phyloP scores from a whole-genome alignment of 352 stramenopile genomes.

The Phytophthora syringae region DNA sequence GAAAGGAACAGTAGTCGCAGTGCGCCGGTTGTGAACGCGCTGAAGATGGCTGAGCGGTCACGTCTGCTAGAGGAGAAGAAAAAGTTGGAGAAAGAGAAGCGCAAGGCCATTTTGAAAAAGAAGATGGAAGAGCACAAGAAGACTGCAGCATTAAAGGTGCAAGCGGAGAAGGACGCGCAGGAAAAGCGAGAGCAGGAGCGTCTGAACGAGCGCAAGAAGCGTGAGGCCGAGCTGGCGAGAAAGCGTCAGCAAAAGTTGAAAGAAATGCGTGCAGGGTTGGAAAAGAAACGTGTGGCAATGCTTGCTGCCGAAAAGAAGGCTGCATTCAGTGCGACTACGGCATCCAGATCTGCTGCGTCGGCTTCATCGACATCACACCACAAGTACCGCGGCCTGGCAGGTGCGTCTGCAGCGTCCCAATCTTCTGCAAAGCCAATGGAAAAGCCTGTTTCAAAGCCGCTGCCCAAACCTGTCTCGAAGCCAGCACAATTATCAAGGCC shows the following conservation, averaged over 20 bases:
- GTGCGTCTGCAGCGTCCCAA: conserved; percentile 22
- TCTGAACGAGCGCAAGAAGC: conserved; percentile 75
- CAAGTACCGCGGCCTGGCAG: conserved; percentile 31
- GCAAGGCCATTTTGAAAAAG: conserved; percentile 69
- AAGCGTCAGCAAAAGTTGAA: conserved; percentile 67
- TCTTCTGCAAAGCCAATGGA: conserved; percentile 14
- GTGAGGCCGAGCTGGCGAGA: conserved; percentile 66
- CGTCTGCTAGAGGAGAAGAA: conserved; percentile 76
- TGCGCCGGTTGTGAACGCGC: conserved; percentile 62
- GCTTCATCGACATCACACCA: conserved; percentile 13
- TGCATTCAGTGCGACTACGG: conserved; percentile 13
- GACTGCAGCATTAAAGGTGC: conserved; percentile 72
- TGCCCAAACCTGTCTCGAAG: conserved; percentile 24
- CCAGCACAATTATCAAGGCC: conserved; percentile 11
- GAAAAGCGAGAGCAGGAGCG: conserved; percentile 72
- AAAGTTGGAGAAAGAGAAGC: conserved; percentile 61
- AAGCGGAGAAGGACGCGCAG: conserved; percentile 70
- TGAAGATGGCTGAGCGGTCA: conserved; percentile 78
- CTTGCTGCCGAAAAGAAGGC: conserved; percentile 55
- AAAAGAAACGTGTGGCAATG: conserved; percentile 73
- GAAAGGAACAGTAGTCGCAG: conserved; percentile 41
- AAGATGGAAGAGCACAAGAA: conserved; percentile 82
- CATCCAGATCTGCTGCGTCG: conserved; percentile 10
- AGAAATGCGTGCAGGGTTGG: conserved; percentile 69
- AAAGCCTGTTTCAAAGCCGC: conserved; percentile 20